A percentile compares a stretch with the other conserved stretches of the same genome.
These are phyloP conservation scores for Xanthoconium stramineum DNA, from an alignment of 768 basidiomycete species.

Conservation along the genomic window DNA sequence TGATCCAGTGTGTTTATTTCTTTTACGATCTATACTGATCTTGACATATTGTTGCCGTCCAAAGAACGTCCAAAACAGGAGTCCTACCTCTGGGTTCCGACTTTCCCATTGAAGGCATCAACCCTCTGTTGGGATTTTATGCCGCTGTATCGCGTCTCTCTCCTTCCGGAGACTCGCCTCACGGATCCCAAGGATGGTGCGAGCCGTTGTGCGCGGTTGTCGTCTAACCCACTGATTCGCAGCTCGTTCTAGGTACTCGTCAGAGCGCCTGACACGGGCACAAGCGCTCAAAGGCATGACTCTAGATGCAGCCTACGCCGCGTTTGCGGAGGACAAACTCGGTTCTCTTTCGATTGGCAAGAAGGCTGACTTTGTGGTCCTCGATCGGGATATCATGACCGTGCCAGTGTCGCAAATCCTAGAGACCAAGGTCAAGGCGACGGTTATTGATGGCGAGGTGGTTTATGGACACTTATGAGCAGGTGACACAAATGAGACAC, in stretches of 20 bases:
- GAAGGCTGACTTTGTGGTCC: conserved; percentile 83
- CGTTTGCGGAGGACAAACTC: conserved; percentile 66
- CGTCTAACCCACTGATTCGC: neutral
- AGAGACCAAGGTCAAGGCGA: conserved; percentile 61
- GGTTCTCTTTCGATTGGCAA: conserved; percentile 78
- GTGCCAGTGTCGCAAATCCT: conserved; percentile 61
- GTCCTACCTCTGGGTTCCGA: conserved; percentile 85
- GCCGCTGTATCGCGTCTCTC: conserved; percentile 79
- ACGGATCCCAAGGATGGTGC: conserved; percentile 81
- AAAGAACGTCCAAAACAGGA: conserved; percentile 48
- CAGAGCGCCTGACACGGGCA: conserved; percentile 69
- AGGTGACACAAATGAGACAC: conserved; percentile 1
- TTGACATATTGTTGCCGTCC: neutral
- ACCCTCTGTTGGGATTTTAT: conserved; percentile 87
- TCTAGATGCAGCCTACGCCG: conserved; percentile 82
- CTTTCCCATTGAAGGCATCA: conserved; percentile 90
- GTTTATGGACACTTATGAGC: conserved; percentile 49
- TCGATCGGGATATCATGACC: conserved; percentile 78
- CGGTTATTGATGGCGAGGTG: conserved; percentile 71
- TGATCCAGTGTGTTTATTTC: conserved; percentile 55
- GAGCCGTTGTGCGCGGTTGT: conserved; percentile 13
- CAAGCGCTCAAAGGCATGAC: conserved; percentile 93
- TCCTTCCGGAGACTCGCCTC: conserved; percentile 71
- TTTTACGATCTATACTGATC: neutral
- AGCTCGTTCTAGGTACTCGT: conserved; percentile 59